A percentile compares a stretch with the other conserved stretches of the same genome.
These are phyloP conservation scores for Kodamaea sagamina DNA, from an alignment of 805 yeast species.

Conservation along the genomic window DNA sequence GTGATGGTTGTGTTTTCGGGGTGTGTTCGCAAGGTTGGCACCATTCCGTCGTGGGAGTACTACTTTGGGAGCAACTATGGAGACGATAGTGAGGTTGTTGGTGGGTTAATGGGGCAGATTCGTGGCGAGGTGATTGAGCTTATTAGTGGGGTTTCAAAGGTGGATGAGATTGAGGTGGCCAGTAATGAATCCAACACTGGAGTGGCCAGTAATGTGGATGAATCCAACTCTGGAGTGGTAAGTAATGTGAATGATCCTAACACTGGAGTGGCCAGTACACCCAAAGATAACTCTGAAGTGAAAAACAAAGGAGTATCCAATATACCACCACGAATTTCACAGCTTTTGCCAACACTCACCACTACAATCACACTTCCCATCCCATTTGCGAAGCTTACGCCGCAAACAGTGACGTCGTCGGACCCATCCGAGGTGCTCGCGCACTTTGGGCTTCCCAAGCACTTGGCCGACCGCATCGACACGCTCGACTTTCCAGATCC, in stretches of 20 bases:
- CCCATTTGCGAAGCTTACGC: slow-evolving; percentile 1
- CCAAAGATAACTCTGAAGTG: too few relatives aligned
- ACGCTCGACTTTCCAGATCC: slow-evolving; percentile 7
- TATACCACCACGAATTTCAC: slow-evolving; percentile 6
- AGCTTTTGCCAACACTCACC: slow-evolving; percentile 6
- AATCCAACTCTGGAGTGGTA: too few relatives aligned
- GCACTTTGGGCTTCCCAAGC: background rate
- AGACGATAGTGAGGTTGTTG: background rate
- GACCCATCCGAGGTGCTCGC: slow-evolving; percentile 6
- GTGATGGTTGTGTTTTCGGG: slow-evolving; percentile 40
- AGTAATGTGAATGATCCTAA: too few relatives aligned
- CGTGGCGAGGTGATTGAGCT: background rate
- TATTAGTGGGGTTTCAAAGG: background rate
- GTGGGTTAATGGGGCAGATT: background rate
- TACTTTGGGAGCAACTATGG: slow-evolving; percentile 15
- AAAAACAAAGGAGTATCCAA: background rate
- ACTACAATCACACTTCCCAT: background rate
- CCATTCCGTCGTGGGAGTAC: slow-evolving; percentile 37
- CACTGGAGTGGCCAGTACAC: too few relatives aligned
- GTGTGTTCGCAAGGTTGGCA: slow-evolving; percentile 6
- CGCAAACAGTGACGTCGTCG: slow-evolving; percentile 21
- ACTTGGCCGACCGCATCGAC: slow-evolving; percentile 6
- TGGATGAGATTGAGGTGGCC: background rate
- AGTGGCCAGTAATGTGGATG: too few relatives aligned
- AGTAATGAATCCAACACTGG: too few relatives aligned